These are phyloP conservation scores for Mycogone perniciosa DNA, from an alignment of 2,329 filamentous ascomycete species.

Conservation along the genomic window DNA sequence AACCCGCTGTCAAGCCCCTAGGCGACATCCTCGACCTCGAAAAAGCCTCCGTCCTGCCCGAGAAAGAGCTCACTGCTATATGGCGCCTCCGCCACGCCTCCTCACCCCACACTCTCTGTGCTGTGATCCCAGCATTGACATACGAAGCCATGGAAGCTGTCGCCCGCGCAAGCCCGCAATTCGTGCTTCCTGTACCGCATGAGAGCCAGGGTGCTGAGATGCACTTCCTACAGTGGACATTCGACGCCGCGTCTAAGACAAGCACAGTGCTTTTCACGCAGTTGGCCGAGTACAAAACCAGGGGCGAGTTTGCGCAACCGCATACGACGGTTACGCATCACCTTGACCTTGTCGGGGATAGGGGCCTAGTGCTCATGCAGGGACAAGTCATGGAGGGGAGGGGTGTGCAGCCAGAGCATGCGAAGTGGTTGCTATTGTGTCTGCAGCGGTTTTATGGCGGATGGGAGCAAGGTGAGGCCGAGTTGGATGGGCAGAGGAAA, in stretches of 20 bases:
- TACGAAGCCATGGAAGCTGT: constrained; percentile 66
- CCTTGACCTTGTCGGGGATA: constrained; percentile 65
- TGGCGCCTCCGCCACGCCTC: constrained; percentile 84
- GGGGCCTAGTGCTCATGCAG: constrained; percentile 79
- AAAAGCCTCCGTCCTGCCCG: constrained; percentile 66
- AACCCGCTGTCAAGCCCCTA: constrained; percentile 39
- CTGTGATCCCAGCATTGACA: constrained; percentile 66
- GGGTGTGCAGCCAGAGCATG: constrained; percentile 73
- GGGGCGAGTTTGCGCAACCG: constrained; percentile 82
- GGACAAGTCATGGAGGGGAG: constrained; percentile 70
- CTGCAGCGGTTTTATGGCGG: constrained; percentile 89
- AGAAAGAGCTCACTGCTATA: constrained; percentile 76
- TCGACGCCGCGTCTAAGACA: constrained; percentile 59
- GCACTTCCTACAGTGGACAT: constrained; percentile 95
- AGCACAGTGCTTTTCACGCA: constrained; percentile 87
- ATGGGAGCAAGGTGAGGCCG: constrained; percentile 41
- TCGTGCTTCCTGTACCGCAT: constrained; percentile 81
- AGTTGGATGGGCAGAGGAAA: constrained; percentile 34
- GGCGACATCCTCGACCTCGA: constrained; percentile 64
- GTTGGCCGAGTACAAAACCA: constrained; percentile 84
- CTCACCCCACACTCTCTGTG: constrained; percentile 72
- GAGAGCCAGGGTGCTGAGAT: constrained; percentile 70
- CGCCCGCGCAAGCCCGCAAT: constrained; percentile 73
- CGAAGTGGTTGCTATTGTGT: constrained; percentile 86
- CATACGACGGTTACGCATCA: constrained; percentile 95